Evolutionary conservation across 192 early-diverging fungal genomes (phyloP).

Genomic region (Coemansia sp.): DNA sequence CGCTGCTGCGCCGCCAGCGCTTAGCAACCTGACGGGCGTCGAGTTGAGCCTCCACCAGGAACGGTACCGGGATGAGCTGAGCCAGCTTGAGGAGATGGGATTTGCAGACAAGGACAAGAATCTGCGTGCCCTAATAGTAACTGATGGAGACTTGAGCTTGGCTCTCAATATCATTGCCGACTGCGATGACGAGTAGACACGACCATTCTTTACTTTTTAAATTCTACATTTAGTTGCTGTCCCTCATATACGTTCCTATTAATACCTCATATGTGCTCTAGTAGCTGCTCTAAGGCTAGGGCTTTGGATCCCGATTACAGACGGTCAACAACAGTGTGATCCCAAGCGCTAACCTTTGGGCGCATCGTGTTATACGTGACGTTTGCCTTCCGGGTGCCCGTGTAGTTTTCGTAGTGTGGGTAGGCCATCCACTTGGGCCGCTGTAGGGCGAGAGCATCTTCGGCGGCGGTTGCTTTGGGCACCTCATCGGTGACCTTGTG

Average conservation of each 20-base stretch:
- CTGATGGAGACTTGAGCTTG: conserved; percentile 81
- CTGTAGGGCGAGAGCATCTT: conserved; percentile 26
- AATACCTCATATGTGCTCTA: neutral
- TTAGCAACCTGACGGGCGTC: neutral
- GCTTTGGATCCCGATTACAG: neutral
- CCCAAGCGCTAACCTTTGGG: conserved; percentile 49
- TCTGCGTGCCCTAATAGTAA: conserved; percentile 77
- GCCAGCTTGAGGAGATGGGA: conserved; percentile 90
- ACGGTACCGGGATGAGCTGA: conserved; percentile 66
- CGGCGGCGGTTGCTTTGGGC: conserved; percentile 22
- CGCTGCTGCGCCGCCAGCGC: neutral
- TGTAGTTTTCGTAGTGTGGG: conserved; percentile 51
- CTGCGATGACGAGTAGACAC: conserved; percentile 13
- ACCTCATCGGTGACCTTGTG: conserved; percentile 49
- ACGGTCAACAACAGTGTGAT: conserved; percentile 24
- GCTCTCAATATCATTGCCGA: conserved; percentile 67
- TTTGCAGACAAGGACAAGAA: conserved; percentile 83
- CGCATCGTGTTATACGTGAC: conserved; percentile 52
- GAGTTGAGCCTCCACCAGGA: conserved; percentile 29
- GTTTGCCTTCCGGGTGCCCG: conserved; percentile 46
- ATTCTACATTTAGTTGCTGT: neutral
- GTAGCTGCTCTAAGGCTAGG: neutral
- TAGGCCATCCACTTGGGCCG: conserved; percentile 52
- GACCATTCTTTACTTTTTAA: neutral
- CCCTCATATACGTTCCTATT: neutral